Conservation (phyloP, 2,329 filamentous ascomycete genomes). For the Rutstroemia sydowiana region DNA sequence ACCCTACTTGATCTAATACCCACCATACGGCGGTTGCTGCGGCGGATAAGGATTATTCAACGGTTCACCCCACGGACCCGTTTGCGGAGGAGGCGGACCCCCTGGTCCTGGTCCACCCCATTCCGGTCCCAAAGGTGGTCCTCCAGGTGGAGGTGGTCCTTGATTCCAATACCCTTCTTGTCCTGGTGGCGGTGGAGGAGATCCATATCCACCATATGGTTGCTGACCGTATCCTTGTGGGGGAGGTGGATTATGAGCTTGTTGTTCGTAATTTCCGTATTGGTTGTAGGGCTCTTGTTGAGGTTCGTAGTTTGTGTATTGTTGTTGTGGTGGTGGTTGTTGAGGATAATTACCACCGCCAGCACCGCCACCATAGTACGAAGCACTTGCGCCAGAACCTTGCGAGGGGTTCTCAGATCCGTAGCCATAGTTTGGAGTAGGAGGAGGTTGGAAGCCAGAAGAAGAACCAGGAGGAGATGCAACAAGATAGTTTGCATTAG, state of each 20-base stretch:
- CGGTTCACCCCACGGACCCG: slow-evolving; percentile 3
- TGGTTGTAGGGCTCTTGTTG: slow-evolving; percentile 12
- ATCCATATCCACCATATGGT: slow-evolving; percentile 17
- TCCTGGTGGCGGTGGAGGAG: slow-evolving; percentile 2
- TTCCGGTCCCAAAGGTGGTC: background rate
- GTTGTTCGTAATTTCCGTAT: slow-evolving; percentile 1
- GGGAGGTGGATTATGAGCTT: background rate
- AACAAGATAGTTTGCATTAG: slow-evolving; percentile 3
- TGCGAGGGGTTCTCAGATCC: no score
- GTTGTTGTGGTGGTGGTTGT: slow-evolving; percentile 1
- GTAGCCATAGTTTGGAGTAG: slow-evolving; percentile 24
- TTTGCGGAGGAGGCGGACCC: background rate
- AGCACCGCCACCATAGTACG: background rate
- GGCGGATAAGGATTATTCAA: slow-evolving; percentile 3
- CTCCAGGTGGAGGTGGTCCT: slow-evolving; percentile 3
- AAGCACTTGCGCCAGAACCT: slow-evolving; percentile 13
- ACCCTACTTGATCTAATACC: background rate
- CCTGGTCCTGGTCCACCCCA: slow-evolving; percentile 5
- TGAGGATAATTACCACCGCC: slow-evolving; percentile 15
- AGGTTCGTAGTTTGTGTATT: no score
- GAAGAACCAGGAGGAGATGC: slow-evolving; percentile 22
- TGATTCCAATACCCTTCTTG: slow-evolving; percentile 9
- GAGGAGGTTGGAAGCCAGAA: slow-evolving; percentile 11
- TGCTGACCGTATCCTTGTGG: slow-evolving; percentile 4
- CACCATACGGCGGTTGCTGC: slow-evolving; percentile 17